These are phyloP conservation scores for Begonia loranthoides DNA, from an alignment of 306 rosid genomes.

Conservation along the genomic window DNA sequence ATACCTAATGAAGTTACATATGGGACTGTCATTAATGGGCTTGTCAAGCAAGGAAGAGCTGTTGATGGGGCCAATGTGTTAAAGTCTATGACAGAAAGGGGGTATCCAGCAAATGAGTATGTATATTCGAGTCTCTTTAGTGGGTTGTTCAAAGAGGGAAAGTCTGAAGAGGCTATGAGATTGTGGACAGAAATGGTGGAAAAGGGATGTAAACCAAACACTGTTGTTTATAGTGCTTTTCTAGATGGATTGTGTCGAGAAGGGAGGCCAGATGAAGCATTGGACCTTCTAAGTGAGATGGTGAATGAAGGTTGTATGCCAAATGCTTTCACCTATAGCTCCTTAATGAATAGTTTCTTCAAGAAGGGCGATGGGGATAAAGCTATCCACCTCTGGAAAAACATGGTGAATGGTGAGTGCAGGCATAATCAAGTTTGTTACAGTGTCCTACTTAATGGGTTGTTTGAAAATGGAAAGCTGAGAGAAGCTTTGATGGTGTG, in stretches of 20 bases:
- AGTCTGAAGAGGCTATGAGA: slow-evolving; percentile 42
- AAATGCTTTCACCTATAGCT: slow-evolving; percentile 60
- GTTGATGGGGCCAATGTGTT: slow-evolving; percentile 49
- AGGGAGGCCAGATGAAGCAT: slow-evolving; percentile 62
- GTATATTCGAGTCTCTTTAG: slow-evolving; percentile 73
- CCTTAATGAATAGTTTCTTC: slow-evolving; percentile 77
- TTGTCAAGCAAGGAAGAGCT: slow-evolving; percentile 70
- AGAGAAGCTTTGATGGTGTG: slow-evolving; percentile 73
- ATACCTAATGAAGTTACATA: slow-evolving; percentile 79
- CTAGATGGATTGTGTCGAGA: slow-evolving; percentile 80
- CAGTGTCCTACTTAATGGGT: slow-evolving; percentile 64
- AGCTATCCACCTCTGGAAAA: slow-evolving; percentile 78
- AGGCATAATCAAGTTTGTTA: slow-evolving; percentile 46
- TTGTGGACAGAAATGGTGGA: slow-evolving; percentile 67
- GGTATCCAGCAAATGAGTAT: slow-evolving; percentile 48
- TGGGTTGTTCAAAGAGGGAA: slow-evolving; percentile 78
- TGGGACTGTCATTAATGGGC: slow-evolving; percentile 73
- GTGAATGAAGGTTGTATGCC: slow-evolving; percentile 41
- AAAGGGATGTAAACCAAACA: slow-evolving; percentile 60
- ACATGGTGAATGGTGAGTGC: slow-evolving; percentile 30
- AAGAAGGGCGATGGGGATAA: slow-evolving; percentile 36
- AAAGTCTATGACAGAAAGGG: slow-evolving; percentile 63
- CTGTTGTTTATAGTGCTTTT: slow-evolving; percentile 53
- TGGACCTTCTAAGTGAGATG: slow-evolving; percentile 49
- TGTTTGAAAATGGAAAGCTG: slow-evolving; percentile 62